These are phyloP conservation scores for Nakazawaea ambrosiae DNA, from an alignment of 805 yeast species.

Conservation along the genomic window DNA sequence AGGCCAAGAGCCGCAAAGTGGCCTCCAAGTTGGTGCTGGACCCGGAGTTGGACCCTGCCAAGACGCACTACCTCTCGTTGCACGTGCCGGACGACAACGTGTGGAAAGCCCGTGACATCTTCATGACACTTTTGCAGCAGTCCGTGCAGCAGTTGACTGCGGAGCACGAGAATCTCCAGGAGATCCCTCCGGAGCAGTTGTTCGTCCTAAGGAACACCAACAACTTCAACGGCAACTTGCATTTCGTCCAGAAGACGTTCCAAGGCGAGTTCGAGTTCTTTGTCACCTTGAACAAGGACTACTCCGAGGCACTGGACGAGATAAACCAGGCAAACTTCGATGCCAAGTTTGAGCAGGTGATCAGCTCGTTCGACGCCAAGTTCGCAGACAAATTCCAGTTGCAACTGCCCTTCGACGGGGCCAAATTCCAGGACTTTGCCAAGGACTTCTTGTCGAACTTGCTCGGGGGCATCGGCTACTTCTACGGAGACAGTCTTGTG, in stretches of 20 bases:
- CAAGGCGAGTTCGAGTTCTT: slow-evolving; percentile 73
- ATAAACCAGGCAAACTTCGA: slow-evolving; percentile 32
- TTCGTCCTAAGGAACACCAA: slow-evolving; percentile 53
- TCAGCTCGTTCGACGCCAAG: slow-evolving; percentile 38
- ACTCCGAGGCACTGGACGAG: slow-evolving; percentile 31
- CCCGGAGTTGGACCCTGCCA: slow-evolving; percentile 47
- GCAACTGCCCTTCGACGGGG: slow-evolving; percentile 43
- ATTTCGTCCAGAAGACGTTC: slow-evolving; percentile 70
- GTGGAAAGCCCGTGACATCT: slow-evolving; percentile 79
- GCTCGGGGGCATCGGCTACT: slow-evolving; percentile 85
- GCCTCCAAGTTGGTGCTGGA: slow-evolving; percentile 21
- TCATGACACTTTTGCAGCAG: slow-evolving; percentile 62
- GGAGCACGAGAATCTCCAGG: slow-evolving; percentile 16
- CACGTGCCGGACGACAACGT: slow-evolving; percentile 61
- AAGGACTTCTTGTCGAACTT: slow-evolving; percentile 75
- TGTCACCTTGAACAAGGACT: slow-evolving; percentile 49
- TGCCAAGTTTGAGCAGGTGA: slow-evolving; percentile 24
- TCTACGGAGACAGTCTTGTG: slow-evolving; percentile 76
- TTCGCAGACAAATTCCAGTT: slow-evolving; percentile 47
- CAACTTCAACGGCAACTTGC: slow-evolving; percentile 66
- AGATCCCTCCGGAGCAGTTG: slow-evolving; percentile 40
- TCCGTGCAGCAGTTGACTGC: slow-evolving; percentile 43
- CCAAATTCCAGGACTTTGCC: slow-evolving; percentile 50
- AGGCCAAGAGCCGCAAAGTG: slow-evolving; percentile 38
- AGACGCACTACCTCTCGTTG: slow-evolving; percentile 61